Conservation (phyloP, 257 asterid species). For the Plantago elongata region DNA sequence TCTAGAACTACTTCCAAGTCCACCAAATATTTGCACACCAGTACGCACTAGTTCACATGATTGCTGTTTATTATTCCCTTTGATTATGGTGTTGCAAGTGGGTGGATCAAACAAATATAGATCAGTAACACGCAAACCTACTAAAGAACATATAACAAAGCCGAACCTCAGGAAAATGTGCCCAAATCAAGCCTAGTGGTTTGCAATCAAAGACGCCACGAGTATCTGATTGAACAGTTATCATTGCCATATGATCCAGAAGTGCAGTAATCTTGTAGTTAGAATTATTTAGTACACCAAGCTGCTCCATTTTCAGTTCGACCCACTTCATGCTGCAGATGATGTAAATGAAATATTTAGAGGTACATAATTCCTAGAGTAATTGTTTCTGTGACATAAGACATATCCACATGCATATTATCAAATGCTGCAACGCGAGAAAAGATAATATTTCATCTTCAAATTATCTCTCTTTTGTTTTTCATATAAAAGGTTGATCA, state of each 20-base stretch:
- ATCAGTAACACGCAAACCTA: background rate
- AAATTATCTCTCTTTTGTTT: no score
- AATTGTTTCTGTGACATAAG: background rate
- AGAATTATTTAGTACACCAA: slow-evolving; percentile 78
- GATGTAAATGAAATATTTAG: slow-evolving; percentile 18
- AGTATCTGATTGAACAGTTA: slow-evolving; percentile 76
- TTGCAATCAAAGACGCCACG: slow-evolving; percentile 86
- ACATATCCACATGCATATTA: no score
- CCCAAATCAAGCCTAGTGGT: slow-evolving; percentile 96
- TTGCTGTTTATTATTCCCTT: no score
- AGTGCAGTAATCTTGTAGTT: slow-evolving; percentile 86
- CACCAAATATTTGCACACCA: no score
- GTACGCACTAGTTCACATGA: no score
- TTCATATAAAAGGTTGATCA: no score
- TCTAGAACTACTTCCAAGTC: no score
- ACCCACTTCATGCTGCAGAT: slow-evolving; percentile 92
- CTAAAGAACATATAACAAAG: slow-evolving; percentile 16
- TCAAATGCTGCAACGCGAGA: no score
- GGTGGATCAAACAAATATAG: no score
- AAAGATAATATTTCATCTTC: no score
- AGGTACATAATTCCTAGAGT: background rate
- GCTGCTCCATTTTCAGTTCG: slow-evolving; percentile 87
- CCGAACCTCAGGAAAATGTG: slow-evolving; percentile 73
- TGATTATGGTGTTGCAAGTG: no score
- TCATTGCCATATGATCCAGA: slow-evolving; percentile 87